Evolutionary conservation across 306 rosid species (phyloP), one percentile per base, ranked within the genome.

Genomic region (Citrullus colocynthis): DNA sequence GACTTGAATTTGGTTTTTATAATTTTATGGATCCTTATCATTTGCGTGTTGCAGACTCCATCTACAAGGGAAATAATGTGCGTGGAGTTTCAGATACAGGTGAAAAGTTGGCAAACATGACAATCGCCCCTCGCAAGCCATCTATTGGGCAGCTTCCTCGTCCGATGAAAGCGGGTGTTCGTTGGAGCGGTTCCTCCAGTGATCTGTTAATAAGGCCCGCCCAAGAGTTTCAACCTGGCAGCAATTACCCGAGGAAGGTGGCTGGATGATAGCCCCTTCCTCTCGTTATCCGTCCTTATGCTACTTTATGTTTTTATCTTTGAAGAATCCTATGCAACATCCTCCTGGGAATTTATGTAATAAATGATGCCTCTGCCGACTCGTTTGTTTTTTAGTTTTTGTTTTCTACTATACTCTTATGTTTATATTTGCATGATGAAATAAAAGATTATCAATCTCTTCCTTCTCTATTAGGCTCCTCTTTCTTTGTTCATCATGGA

Each of bases 91-190:
- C 90, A 24, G 97, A 92, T 76, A 56, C 93, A 66, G 81, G 93
- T 7, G 97, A 91, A 66, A 96, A 89, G 93, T 83, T 96, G 80
- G 85, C 83, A 9, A 92, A 88, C 78, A 83, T 96, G 96, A 81
- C 85, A 34, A 78, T 96, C 51, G 85, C 87, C 44, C 17, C 80
- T 20, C 89, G 88, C 51, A 89, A 85, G 85, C 93, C 83, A 21
- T 69, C 81, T 14, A 72, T 87, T 56, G 91, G 79, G 65, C 93
- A 85, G 78, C 78, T 86, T 65, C 85, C 86, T 49, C 87, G 90
- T 14, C 93, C 94, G 54, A 88, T 91, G 97, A 94, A 89, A 83
- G 89, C 99, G 21, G 99, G 97, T 76, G 97, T 83, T 32, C 87
- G 86, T 32, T 92, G 98, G 99, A 80, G 78, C 61, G 86, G 92